Evolutionary conservation across 306 rosid genomes (phyloP).

Genomic region (Luffa acutangula): DNA sequence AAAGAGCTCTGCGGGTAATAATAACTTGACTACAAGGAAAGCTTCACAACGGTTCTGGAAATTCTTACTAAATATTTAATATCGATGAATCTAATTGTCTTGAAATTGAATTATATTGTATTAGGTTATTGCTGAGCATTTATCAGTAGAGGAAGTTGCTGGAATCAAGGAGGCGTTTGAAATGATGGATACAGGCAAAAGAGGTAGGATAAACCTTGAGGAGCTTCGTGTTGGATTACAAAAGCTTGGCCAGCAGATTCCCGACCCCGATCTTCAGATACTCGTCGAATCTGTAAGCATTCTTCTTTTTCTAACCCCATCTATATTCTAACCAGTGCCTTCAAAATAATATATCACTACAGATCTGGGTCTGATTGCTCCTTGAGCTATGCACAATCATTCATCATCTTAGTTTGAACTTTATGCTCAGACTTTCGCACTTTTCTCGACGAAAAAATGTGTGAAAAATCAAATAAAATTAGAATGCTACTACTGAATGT

Average conservation of each 20-base stretch:
- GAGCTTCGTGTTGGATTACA: constrained; percentile 42
- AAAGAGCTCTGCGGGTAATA: constrained; percentile 49
- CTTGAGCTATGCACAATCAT: background rate
- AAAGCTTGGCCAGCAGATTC: constrained; percentile 44
- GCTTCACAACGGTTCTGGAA: background rate
- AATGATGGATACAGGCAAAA: constrained; percentile 31
- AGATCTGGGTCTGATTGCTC: background rate
- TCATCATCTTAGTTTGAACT: background rate
- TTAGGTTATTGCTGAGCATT: constrained; percentile 51
- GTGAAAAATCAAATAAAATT: background rate
- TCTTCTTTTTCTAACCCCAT: background rate
- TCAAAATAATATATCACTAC: background rate
- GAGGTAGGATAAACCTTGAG: constrained; percentile 36
- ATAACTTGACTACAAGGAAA: background rate
- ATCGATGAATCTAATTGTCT: background rate
- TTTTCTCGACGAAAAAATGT: background rate
- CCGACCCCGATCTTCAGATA: constrained; percentile 44
- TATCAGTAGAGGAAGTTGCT: constrained; percentile 54
- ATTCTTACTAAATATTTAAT: background rate
- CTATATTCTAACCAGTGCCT: background rate
- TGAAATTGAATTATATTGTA: background rate
- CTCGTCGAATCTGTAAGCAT: constrained; percentile 45
- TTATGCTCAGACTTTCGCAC: background rate
- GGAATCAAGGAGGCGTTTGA: constrained; percentile 50
- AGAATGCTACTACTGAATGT: background rate